Percentiles rank a stretch among this genome's conserved stretches.
Evolutionary conservation across 75 land plant species (phyloP).

Genomic region (Chamaecyparis obtusa): DNA sequence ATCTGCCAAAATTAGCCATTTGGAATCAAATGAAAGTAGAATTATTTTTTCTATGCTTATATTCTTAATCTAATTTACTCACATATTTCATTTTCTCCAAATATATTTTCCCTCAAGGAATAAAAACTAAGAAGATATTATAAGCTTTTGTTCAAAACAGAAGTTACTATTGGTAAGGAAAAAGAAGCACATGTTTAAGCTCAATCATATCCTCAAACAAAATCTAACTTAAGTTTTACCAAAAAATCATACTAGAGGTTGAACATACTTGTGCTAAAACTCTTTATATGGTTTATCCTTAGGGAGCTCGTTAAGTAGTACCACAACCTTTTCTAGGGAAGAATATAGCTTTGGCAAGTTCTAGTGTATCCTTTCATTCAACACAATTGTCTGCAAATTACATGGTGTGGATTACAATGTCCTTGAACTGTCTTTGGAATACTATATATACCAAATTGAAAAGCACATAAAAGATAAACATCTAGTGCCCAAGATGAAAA

Average conservation of each 20-base stretch:
- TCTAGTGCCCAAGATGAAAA: background rate
- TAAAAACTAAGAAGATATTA: background rate
- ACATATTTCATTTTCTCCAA: background rate
- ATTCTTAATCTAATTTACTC: background rate
- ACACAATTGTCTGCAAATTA: constrained; percentile 69
- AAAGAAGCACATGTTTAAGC: background rate
- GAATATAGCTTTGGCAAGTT: constrained; percentile 59
- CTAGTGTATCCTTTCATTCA: constrained; percentile 90
- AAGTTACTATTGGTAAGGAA: background rate
- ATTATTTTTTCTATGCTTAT: background rate
- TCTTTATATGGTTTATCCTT: constrained; percentile 63
- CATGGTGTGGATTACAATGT: background rate
- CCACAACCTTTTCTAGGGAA: constrained; percentile 71
- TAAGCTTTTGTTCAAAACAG: background rate
- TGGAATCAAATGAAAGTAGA: background rate
- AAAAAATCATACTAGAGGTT: background rate
- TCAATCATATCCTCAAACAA: background rate
- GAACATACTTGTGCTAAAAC: constrained; percentile 61
- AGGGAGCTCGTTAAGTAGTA: constrained; percentile 59
- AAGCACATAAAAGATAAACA: background rate
- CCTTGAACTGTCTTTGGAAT: background rate
- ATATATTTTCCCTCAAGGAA: background rate
- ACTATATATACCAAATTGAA: constrained; percentile 1
- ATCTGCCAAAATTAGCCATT: constrained; percentile 25
- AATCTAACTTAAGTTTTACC: background rate